A percentile compares a stretch with the other conserved stretches of the same genome.
These are phyloP conservation scores for Sarocladiaceae sp. DNA, from an alignment of 2,329 filamentous ascomycete genomes.

Conservation along the genomic window DNA sequence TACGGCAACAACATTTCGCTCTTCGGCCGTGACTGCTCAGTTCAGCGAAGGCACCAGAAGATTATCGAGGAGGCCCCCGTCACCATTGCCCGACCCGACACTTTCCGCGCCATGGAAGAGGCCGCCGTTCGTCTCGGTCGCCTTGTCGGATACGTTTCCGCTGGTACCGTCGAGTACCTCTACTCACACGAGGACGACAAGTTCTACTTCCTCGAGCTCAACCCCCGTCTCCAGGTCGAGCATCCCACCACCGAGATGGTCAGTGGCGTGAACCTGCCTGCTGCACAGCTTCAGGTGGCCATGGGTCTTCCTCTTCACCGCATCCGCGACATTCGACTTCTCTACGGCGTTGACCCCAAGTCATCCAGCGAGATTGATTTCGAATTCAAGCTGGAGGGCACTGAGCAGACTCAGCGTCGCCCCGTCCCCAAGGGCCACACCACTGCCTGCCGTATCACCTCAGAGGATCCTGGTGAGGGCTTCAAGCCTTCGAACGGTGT, in stretches of 20 bases:
- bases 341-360: conserved; percentile 93
- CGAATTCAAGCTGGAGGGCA: conserved; percentile 83
- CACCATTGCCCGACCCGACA: conserved; percentile 82
- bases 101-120: conserved; percentile 94
- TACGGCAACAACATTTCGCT: conserved; percentile 99
- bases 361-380: conserved; percentile 87
- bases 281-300: conserved; percentile 95
- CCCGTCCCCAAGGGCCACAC: conserved; percentile 94
- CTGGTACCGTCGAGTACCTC: conserved; percentile 96
- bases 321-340: conserved; percentile 89
- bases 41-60: conserved; percentile 97
- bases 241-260: conserved; percentile 99
- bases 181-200: conserved; percentile 98
- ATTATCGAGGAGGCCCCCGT: conserved; percentile 99
- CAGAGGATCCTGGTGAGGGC: conserved; percentile 95
- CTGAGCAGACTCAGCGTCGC: conserved; percentile 76
- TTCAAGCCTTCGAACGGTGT: conserved; percentile 99
- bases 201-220: conserved; percentile 98
- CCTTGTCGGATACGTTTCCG: conserved; percentile 96
- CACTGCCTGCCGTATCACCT: conserved; percentile 98
- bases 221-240: conserved; percentile 98
- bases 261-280: conserved; percentile 91
- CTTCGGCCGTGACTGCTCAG: conserved; percentile 97
- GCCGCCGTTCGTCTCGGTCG: conserved; percentile 89
- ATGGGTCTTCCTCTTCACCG: conserved; percentile 97